phyloP scores from a whole-genome alignment of 129 eudicot species.

The Chrysanthemum lavandulifolium region DNA sequence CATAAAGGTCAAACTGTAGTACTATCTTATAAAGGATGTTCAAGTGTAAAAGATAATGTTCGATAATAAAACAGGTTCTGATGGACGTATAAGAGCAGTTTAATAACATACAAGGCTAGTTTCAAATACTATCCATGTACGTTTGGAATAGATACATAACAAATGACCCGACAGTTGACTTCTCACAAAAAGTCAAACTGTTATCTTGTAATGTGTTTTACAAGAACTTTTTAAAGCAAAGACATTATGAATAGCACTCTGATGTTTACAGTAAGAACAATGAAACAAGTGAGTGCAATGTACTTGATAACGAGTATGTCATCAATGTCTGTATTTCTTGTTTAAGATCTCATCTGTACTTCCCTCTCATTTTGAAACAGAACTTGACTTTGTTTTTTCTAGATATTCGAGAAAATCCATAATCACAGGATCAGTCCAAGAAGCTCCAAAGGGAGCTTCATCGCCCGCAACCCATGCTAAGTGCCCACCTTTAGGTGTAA shows the following conservation, averaged over 20 bases:
- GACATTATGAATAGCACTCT: neutral
- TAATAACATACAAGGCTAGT: too few species aligned
- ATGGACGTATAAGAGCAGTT: too few species aligned
- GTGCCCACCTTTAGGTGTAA: conserved; percentile 95
- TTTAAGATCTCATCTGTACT: conserved; percentile 7
- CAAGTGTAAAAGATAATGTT: too few species aligned
- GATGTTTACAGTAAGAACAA: neutral
- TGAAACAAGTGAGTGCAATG: neutral
- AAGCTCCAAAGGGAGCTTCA: conserved; percentile 85
- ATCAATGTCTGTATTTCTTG: too few species aligned
- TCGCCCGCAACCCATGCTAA: conserved; percentile 91
- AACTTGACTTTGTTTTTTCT: conserved; percentile 31
- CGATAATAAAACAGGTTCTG: too few species aligned
- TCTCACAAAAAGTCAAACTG: neutral
- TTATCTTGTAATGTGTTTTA: neutral
- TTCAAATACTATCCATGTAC: too few species aligned
- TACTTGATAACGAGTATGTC: neutral
- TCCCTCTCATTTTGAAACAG: conserved; percentile 17
- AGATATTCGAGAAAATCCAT: conserved; percentile 83
- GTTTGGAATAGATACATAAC: too few species aligned
- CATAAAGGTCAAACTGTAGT: too few species aligned
- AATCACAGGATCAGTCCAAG: conserved; percentile 93
- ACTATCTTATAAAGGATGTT: too few species aligned
- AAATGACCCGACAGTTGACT: too few species aligned
- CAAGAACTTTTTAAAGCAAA: neutral